Base-by-base conservation (phyloP, 331 rosid species). In the Telfairia occidentalis region DNA sequence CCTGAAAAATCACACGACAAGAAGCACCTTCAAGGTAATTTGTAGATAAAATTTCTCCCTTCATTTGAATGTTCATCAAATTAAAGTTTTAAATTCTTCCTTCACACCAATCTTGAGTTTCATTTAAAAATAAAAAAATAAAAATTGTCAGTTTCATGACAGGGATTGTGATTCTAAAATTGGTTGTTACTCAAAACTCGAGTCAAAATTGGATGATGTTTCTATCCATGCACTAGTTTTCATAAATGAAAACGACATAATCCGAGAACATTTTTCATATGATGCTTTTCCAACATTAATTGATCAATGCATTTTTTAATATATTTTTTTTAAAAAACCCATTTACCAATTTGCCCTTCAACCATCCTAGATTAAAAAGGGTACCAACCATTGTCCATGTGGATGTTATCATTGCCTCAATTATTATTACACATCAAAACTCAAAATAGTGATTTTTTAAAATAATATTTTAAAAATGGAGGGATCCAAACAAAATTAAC, bases 1-100 rank as follows among this genome's bases (percentile, higher is more conserved):
- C 92, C 97, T 0, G 80, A 77, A 45, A 92, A 88, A 84, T 92
- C 97, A 24, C 97, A 92, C 69, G 64, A 83, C 89, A 90, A 85
- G 87, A 90, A 92, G 81, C 96, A 90, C 67, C 94, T 90, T 81
- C 19, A 85, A 87, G 96, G 97, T 88, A 86, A 21, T 66, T 74
- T 42, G 12, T 1, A 11, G 21, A 32, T 18, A 16, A 30, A 49
- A 5, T 52, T 71, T 42, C 30, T 16, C 28, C 38, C 18, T 16
- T 28, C 26, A 71, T 0, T 66, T 66, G 40, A 12, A 15, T 28
- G 28, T 28, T 35, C 71, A 9, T 40, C 73, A 23, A 40, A 40
- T 67, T 38, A 49, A 69, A 45, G 48, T 43, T 45, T 9, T 43
- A 13, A 15, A 32, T 9, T 8, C n/a, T 54, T 60, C 43, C 15